Conservation (phyloP, 2,329 filamentous ascomycete genomes). For the Phyllosticta capitalensis region DNA sequence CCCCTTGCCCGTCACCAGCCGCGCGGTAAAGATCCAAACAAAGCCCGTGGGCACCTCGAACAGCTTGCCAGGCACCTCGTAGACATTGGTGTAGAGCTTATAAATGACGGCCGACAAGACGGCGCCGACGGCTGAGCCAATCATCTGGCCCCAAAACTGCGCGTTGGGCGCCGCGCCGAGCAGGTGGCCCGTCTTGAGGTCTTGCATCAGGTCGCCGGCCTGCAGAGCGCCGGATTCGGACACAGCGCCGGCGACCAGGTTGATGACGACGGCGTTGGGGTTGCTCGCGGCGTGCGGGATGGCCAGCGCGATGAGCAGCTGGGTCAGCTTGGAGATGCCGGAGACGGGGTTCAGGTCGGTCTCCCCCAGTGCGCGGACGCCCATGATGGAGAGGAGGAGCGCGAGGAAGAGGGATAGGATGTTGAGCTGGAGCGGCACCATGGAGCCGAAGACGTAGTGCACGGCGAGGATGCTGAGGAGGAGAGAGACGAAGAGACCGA, state of each 20-base stretch:
- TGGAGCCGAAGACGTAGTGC: slow-evolving; percentile 69
- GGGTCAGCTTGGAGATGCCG: slow-evolving; percentile 91
- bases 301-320: slow-evolving; percentile 87
- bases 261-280: slow-evolving; percentile 85
- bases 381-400: slow-evolving; percentile 56
- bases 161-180: slow-evolving; percentile 86
- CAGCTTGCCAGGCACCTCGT: slow-evolving; percentile 75
- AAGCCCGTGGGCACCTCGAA: slow-evolving; percentile 93
- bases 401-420: slow-evolving; percentile 73
- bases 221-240: slow-evolving; percentile 79
- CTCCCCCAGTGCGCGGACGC: slow-evolving; percentile 58
- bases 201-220: slow-evolving; percentile 93
- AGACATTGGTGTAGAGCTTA: slow-evolving; percentile 80
- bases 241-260: slow-evolving; percentile 85
- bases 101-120: slow-evolving; percentile 82
- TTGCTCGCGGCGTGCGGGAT: slow-evolving; percentile 60
- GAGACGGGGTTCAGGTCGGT: slow-evolving; percentile 95
- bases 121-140: slow-evolving; percentile 78
- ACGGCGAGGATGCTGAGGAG: slow-evolving; percentile 72
- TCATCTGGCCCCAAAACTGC: slow-evolving; percentile 93
- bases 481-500: slow-evolving; percentile 70
- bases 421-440: slow-evolving; percentile 76
- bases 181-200: slow-evolving; percentile 91
- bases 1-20: slow-evolving; percentile 84
- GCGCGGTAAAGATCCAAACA: slow-evolving; percentile 95